Conservation (phyloP, 495 filamentous ascomycete species). For the Endocarpon pusillum region DNA sequence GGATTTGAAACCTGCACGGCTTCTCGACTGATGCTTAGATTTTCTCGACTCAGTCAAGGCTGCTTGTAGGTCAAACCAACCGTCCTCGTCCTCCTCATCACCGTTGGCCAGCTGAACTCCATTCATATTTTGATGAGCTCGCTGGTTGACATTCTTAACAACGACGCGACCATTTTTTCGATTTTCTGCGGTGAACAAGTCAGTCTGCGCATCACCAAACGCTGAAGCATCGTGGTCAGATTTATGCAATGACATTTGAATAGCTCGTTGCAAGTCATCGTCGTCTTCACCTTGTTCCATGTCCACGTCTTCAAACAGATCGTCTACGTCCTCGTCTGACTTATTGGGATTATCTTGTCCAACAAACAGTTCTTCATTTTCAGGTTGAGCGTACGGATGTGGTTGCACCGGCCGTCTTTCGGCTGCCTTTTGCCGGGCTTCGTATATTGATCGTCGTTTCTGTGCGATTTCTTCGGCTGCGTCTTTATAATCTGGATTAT, state of each 20-base stretch:
- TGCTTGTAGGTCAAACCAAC: constrained; percentile 27
- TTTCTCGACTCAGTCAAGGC: constrained; percentile 26
- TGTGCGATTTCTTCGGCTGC: constrained; percentile 22
- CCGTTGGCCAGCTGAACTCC: neutral
- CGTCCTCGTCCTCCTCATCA: constrained; percentile 21
- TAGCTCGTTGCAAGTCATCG: constrained; percentile 62
- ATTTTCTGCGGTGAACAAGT: constrained; percentile 12
- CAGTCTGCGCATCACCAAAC: constrained; percentile 14
- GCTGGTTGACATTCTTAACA: constrained; percentile 12
- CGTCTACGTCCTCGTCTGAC: constrained; percentile 20
- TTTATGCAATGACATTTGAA: constrained; percentile 55
- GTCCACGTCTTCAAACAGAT: constrained; percentile 23
- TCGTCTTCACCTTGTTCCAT: constrained; percentile 36
- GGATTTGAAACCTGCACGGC: constrained; percentile 4
- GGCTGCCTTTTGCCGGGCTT: constrained; percentile 14
- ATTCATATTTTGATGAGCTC: constrained; percentile 4
- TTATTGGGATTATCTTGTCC: constrained; percentile 21
- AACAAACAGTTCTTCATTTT: constrained; percentile 53
- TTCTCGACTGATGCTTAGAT: constrained; percentile 7
- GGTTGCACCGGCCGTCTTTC: constrained; percentile 7
- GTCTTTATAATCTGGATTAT: constrained; percentile 7
- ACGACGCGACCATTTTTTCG: constrained; percentile 13
- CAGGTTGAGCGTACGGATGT: constrained; percentile 11
- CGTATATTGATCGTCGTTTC: constrained; percentile 27
- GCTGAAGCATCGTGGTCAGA: constrained; percentile 10